Evolutionary conservation across 1,139 yeast species (phyloP).

Genomic region (Lodderomyces elongisporus): DNA sequence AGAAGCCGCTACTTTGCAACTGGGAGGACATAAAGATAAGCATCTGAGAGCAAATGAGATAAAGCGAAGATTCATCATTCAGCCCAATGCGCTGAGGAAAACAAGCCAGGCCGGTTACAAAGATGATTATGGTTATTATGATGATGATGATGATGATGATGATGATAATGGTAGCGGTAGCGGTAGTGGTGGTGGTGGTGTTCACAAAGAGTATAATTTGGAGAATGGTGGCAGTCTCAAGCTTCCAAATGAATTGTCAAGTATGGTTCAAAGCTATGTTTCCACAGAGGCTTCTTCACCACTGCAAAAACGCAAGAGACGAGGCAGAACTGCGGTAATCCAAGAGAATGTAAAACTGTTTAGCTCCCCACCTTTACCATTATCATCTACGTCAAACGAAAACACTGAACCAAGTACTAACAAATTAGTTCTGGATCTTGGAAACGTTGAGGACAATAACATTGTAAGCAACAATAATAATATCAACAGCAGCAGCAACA

Average conservation of each 20-base stretch:
- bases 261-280: slow-evolving; percentile 61
- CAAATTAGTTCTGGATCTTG: no score
- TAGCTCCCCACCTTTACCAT: not conserved
- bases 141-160: no score
- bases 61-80: slow-evolving; percentile 3
- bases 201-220: no score
- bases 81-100: slow-evolving; percentile 1
- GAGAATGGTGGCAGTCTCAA: slow-evolving; percentile 31
- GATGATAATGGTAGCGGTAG: no score
- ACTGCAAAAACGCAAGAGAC: slow-evolving; percentile 6
- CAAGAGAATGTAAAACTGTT: no score
- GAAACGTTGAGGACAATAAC: no score
- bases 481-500: no score
- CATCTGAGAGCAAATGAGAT: slow-evolving; percentile 23
- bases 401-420: no score
- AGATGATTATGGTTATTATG: not conserved
- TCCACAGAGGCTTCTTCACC: slow-evolving; percentile 9
- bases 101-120: slow-evolving; percentile 1
- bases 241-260: slow-evolving; percentile 58
- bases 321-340: slow-evolving; percentile 6
- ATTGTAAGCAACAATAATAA: no score
- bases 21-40: not conserved
- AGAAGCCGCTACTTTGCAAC: slow-evolving; percentile 8
- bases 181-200: not conserved
- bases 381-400: not conserved